Percentiles rank a stretch among this genome's conserved stretches.
These are phyloP conservation scores for Persicaria tinctoria DNA, from an alignment of 148 eudicot species.

Conservation along the genomic window DNA sequence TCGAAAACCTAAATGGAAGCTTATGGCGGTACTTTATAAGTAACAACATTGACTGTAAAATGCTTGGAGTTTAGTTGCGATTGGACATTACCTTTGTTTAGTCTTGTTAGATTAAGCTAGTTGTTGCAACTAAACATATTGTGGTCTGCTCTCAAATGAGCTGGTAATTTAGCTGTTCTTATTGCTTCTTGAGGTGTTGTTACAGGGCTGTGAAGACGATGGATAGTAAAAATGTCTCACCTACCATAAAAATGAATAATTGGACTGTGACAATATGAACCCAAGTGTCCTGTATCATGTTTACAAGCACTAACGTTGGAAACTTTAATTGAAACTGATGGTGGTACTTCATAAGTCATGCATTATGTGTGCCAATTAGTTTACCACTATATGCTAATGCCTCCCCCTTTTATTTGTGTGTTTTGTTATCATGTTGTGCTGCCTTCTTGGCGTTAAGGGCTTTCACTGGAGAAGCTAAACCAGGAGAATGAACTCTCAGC, in stretches of 20 bases:
- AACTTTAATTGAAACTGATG: neutral
- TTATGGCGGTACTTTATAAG: neutral
- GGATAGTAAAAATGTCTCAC: neutral
- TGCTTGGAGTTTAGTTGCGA: neutral
- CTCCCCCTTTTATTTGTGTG: no score
- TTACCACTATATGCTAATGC: neutral
- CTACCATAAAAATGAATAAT: neutral
- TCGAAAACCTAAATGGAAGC: neutral
- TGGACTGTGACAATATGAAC: neutral
- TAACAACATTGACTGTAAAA: neutral
- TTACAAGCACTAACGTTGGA: neutral
- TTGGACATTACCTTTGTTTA: neutral
- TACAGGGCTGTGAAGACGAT: neutral
- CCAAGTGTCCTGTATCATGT: neutral
- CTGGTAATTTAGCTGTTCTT: neutral
- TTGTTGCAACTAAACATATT: neutral
- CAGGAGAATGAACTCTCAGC: conserved; percentile 21
- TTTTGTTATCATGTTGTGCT: no score
- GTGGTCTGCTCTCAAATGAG: neutral
- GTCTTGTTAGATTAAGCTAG: neutral
- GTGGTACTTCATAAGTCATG: neutral
- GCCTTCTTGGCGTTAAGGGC: no score
- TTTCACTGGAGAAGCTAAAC: no score
- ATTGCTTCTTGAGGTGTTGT: neutral
- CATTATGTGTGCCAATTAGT: no score